A percentile compares a stretch with the other conserved stretches of the same genome.
Evolutionary conservation across 2,329 filamentous ascomycete genomes (phyloP).

Genomic region (Fusarium sp.): DNA sequence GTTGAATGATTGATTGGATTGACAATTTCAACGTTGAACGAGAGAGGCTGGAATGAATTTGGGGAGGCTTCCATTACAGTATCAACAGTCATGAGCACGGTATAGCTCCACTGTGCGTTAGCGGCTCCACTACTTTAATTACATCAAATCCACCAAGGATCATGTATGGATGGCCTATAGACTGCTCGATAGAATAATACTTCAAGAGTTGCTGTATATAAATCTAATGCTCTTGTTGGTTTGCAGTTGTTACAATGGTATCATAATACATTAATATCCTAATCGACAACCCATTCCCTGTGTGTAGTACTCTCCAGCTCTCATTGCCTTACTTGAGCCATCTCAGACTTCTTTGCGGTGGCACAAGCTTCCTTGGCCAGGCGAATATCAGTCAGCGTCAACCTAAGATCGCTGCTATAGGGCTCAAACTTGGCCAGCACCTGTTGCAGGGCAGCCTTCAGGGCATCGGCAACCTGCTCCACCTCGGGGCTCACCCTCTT

Average conservation of each 20-base stretch:
- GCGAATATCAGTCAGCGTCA: slow-evolving; percentile 76
- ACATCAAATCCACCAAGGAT: background rate
- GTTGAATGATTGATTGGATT: slow-evolving; percentile 26
- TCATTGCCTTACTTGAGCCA: slow-evolving; percentile 46
- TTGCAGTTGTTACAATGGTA: slow-evolving; percentile 39
- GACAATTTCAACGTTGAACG: slow-evolving; percentile 9
- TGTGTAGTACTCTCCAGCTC: background rate
- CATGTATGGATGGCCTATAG: no score
- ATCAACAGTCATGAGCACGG: slow-evolving; percentile 1
- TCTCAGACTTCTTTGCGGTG: slow-evolving; percentile 45
- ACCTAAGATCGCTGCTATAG: slow-evolving; percentile 74
- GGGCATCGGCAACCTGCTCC: slow-evolving; percentile 70
- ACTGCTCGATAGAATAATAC: background rate
- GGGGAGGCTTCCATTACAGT: slow-evolving; percentile 21
- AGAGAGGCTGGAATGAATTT: slow-evolving; percentile 31
- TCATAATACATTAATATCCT: slow-evolving; percentile 43
- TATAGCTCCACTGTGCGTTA: background rate
- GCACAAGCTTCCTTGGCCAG: slow-evolving; percentile 73
- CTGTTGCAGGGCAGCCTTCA: slow-evolving; percentile 71
- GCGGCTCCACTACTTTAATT: slow-evolving; percentile 24
- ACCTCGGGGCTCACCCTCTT: slow-evolving; percentile 69
- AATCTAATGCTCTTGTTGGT: slow-evolving; percentile 2
- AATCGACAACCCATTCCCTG: slow-evolving; percentile 16
- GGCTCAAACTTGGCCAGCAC: slow-evolving; percentile 77
- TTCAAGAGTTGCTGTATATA: background rate